These are phyloP conservation scores for Coemansia sp. DNA, from an alignment of 192 early-diverging fungal species.

Conservation along the genomic window DNA sequence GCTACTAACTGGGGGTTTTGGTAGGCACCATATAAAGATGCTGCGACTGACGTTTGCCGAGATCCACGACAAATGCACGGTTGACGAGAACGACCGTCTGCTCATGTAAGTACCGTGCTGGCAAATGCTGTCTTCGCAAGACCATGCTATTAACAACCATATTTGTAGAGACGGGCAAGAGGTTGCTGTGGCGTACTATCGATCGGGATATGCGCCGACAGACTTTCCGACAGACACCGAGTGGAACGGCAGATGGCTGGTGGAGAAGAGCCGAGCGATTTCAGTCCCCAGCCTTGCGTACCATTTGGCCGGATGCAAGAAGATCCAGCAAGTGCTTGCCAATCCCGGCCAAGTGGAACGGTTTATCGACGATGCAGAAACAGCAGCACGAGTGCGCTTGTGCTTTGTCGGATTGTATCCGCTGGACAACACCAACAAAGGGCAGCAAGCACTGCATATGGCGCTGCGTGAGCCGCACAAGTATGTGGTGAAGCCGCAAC, in stretches of 20 bases:
- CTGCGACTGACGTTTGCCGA: constrained; percentile 58
- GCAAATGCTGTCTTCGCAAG: not conserved
- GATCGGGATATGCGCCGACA: constrained; percentile 86
- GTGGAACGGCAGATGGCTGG: constrained; percentile 84
- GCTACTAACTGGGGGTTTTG: not conserved
- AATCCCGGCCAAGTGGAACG: constrained; percentile 77
- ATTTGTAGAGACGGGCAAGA: constrained; percentile 64
- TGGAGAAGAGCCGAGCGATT: constrained; percentile 80
- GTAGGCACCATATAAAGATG: constrained; percentile 35
- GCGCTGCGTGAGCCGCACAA: constrained; percentile 66
- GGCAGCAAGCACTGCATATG: constrained; percentile 63
- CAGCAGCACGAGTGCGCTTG: constrained; percentile 58
- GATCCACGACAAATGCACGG: constrained; percentile 59
- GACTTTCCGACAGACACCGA: constrained; percentile 82
- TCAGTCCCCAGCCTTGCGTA: constrained; percentile 89
- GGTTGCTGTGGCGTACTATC: constrained; percentile 85
- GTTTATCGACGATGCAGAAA: constrained; percentile 49
- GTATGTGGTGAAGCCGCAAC: constrained; percentile 93
- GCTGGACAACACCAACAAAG: constrained; percentile 68
- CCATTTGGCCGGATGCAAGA: constrained; percentile 94
- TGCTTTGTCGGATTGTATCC: constrained; percentile 92
- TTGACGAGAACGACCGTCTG: constrained; percentile 59
- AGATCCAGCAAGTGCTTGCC: constrained; percentile 91
- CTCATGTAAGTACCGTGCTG: constrained; percentile 61
- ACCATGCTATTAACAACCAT: not conserved